Evolutionary conservation across 2,329 filamentous ascomycete genomes (phyloP).

Genomic region (Curvularia sp.): DNA sequence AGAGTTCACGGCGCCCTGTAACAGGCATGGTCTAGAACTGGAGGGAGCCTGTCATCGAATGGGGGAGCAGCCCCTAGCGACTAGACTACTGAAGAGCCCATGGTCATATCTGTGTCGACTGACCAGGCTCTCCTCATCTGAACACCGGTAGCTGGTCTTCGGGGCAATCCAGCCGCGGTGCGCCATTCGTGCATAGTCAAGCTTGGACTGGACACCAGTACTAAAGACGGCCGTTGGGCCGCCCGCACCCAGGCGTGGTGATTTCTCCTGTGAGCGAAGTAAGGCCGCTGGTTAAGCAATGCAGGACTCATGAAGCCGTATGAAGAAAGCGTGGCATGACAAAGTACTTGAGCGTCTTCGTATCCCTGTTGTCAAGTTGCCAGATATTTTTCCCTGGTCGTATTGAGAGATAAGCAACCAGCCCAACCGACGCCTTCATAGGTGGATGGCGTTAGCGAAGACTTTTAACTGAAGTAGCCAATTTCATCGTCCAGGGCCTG

Average conservation of each 20-base stretch:
- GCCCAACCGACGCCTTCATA: background rate
- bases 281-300: background rate
- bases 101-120: background rate
- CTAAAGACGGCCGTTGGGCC: background rate
- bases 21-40: constrained; percentile 1
- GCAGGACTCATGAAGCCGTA: background rate
- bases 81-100: background rate
- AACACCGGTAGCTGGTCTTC: constrained; percentile 8
- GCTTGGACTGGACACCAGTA: background rate
- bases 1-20: constrained; percentile 2
- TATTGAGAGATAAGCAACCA: background rate
- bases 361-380: background rate
- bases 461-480: constrained; percentile 2
- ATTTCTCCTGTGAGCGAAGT: background rate
- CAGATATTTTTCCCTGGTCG: background rate
- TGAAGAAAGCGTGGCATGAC: background rate
- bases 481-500: constrained; percentile 4
- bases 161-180: constrained; percentile 7
- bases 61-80: background rate
- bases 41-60: background rate
- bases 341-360: background rate
- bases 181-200: constrained; percentile 6
- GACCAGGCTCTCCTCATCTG: background rate
- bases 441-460: background rate
- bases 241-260: background rate